Base-by-base conservation (phyloP, 106 monocot genomes). In the Iris macrosiphon region DNA sequence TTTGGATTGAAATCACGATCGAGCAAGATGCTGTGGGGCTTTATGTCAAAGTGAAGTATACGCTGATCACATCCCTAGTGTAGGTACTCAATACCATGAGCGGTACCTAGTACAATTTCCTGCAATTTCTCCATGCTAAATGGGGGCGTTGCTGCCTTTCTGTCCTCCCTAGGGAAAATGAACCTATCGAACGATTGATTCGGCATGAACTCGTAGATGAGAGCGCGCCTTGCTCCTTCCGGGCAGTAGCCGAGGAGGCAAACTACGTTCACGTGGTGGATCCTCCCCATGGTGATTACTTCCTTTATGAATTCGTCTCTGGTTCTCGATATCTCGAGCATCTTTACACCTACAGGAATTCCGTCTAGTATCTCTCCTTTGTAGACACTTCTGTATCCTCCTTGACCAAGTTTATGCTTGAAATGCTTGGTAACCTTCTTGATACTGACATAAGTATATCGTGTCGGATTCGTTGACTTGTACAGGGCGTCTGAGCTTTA, bases 1-100 rank as follows among this genome's bases (percentile, higher is more conserved):
- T 75, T 75, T 0, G 74, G 74, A 5, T 40, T 75, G 60, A 75
- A 62, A 17, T 68, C 54, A 33, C 62, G 46, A 20, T 68, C 74
- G 27, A 73, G 45, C 33, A 73, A 41, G 10, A 82, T 72, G 21
- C 76, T 76, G 21, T 76, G 75, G 1, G 80, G 80, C 31, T 75
- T 80, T 39, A 80, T 75, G 37, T 80, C 75, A 40, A 80, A 80
- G 23, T 80, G 80, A 12, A 80, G 31, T 39, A 80, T 80, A 21
- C 41, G 70, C 60, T 70, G 74, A 42, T 75, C 75, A 30, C 74
- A 80, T 14, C 75, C 70, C n/a, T 38, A 49, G 43, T 75, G 75
- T 11, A 75, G 33, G 42, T 80, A 75, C 56, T 80, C 55, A 14
- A 80, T 80, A 4, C 70, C 80, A 1, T 42, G 70, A 29, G 80